Evolutionary conservation across 345 rosid genomes (phyloP).

Genomic region (Syzygium aqueum): DNA sequence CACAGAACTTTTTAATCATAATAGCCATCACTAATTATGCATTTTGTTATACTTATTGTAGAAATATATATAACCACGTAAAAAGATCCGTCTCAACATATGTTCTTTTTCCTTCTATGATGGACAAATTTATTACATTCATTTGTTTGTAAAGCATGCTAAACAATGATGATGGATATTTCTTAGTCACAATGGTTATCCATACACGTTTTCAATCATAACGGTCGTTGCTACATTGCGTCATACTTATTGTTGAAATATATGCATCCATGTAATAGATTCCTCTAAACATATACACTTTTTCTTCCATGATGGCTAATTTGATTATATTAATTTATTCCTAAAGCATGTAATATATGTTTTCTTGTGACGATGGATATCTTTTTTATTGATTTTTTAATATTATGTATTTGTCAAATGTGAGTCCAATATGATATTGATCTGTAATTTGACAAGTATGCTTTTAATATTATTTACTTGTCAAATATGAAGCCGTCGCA

Average conservation of each 20-base stretch:
- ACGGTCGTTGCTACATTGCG: not conserved
- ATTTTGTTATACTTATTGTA: not conserved
- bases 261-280: not conserved
- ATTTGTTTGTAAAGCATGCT: not conserved
- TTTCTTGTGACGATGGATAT: not conserved
- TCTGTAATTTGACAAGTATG: not conserved
- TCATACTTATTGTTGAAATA: not conserved
- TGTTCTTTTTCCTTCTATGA: not conserved
- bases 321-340: not conserved
- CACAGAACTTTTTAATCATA: not conserved
- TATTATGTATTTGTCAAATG: too few species aligned
- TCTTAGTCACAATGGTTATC: not conserved
- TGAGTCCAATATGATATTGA: too few species aligned
- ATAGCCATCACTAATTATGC: not conserved
- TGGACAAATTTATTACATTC: not conserved
- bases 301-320: not conserved
- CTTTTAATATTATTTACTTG: too few species aligned
- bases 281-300: not conserved
- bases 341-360: not conserved
- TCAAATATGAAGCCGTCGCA: not conserved
- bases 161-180: not conserved
- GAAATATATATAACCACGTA: not conserved
- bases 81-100: not conserved
- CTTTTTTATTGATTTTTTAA: too few species aligned
- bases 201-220: not conserved